These are phyloP conservation scores for Rhizopogon vinicolor DNA, from an alignment of 768 basidiomycete genomes.

Conservation along the genomic window DNA sequence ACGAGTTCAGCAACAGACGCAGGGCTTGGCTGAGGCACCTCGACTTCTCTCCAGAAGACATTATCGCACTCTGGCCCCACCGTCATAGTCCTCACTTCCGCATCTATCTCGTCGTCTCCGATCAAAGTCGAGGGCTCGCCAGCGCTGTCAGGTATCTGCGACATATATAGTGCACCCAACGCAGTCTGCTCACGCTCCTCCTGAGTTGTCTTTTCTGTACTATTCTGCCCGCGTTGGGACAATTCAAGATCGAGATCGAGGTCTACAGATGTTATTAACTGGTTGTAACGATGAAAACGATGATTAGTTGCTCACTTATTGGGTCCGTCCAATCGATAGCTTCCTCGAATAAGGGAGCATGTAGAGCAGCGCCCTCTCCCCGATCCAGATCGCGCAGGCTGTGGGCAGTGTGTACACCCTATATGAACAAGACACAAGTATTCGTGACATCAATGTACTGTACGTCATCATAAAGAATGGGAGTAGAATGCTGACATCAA, in stretches of 20 bases:
- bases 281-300: constrained; percentile 18
- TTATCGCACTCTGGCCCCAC: constrained; percentile 63
- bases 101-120: constrained; percentile 67
- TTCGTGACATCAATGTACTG: constrained; percentile 48
- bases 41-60: constrained; percentile 54
- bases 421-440: constrained; percentile 32
- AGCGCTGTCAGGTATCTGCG: constrained; percentile 76
- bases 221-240: constrained; percentile 56
- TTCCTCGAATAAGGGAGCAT: constrained; percentile 82
- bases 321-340: constrained; percentile 84
- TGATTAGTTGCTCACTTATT: constrained; percentile 50
- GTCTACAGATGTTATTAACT: constrained; percentile 46
- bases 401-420: constrained; percentile 71
- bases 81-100: constrained; percentile 58
- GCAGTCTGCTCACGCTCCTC: constrained; percentile 78
- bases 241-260: constrained; percentile 54
- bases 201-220: constrained; percentile 65
- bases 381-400: constrained; percentile 83
- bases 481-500: constrained; percentile 68
- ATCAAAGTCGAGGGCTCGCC: constrained; percentile 59
- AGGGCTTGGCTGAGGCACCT: constrained; percentile 20
- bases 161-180: constrained; percentile 72
- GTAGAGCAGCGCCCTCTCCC: constrained; percentile 81
- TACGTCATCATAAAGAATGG: constrained; percentile 33
- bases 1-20: constrained; percentile 68